These are phyloP conservation scores for Eucalyptus coolabah DNA, from an alignment of 345 rosid genomes.

Conservation along the genomic window DNA sequence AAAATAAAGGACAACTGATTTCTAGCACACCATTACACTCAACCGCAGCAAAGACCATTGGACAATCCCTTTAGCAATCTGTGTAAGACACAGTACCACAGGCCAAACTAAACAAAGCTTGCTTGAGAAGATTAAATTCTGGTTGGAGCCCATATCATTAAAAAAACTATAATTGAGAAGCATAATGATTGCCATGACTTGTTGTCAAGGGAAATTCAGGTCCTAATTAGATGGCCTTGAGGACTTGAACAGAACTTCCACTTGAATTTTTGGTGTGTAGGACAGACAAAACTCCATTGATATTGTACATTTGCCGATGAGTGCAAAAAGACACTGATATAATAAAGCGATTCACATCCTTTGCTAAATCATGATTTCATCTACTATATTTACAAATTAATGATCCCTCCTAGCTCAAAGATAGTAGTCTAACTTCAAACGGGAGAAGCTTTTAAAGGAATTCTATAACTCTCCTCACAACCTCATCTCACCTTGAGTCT, in stretches of 20 bases:
- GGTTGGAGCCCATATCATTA: neutral
- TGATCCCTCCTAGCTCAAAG: neutral
- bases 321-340: neutral
- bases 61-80: neutral
- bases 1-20: neutral
- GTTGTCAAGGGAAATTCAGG: neutral
- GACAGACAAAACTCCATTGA: neutral
- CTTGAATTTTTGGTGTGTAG: neutral
- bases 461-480: neutral
- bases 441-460: neutral
- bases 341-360: neutral
- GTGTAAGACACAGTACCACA: neutral
- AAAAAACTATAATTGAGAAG: neutral
- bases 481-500: slow-evolving; percentile 50
- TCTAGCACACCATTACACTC: neutral
- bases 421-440: neutral
- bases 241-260: neutral
- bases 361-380: neutral
- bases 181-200: neutral
- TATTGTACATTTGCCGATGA: neutral
- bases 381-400: neutral
- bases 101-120: neutral
- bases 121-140: neutral
- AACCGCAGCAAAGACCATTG: neutral
- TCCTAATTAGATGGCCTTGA: neutral